phyloP scores from a whole-genome alignment of 2,329 filamentous ascomycete species.

The Fusarium albosuccineum region DNA sequence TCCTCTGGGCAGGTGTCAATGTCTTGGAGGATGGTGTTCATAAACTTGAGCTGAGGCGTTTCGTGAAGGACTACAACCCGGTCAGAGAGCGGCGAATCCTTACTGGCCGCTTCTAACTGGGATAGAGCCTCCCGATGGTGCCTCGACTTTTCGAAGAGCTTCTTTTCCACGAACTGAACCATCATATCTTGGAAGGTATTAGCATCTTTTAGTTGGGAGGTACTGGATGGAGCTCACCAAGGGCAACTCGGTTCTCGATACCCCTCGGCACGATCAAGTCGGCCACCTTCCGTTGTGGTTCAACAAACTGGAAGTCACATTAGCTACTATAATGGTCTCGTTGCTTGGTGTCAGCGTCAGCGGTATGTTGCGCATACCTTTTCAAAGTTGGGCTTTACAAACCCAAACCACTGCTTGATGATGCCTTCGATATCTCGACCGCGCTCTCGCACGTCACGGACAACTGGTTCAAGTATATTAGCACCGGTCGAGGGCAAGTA shows the following conservation, averaged over 20 bases:
- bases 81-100: conserved; percentile 78
- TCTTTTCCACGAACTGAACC: conserved; percentile 90
- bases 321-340: conserved; percentile 12
- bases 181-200: conserved; percentile 77
- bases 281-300: conserved; percentile 90
- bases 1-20: conserved; percentile 85
- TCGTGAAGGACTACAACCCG: conserved; percentile 81
- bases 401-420: conserved; percentile 97
- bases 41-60: conserved; percentile 84
- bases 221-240: conserved; percentile 65
- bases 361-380: conserved; percentile 60
- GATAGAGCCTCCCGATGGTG: conserved; percentile 84
- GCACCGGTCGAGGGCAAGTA: neutral
- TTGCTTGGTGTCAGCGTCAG: neutral
- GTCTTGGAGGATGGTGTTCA: conserved; percentile 91
- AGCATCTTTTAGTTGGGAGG: neutral
- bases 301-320: conserved; percentile 73
- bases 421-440: conserved; percentile 94
- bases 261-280: conserved; percentile 96
- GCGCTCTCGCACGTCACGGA: conserved; percentile 89
- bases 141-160: conserved; percentile 85
- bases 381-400: conserved; percentile 97
- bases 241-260: conserved; percentile 94
- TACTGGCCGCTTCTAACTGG: conserved; percentile 78
- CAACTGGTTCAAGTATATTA: conserved; percentile 63